Conservation (phyloP, 768 basidiomycete species). For the Rhodotorula diobovata region DNA sequence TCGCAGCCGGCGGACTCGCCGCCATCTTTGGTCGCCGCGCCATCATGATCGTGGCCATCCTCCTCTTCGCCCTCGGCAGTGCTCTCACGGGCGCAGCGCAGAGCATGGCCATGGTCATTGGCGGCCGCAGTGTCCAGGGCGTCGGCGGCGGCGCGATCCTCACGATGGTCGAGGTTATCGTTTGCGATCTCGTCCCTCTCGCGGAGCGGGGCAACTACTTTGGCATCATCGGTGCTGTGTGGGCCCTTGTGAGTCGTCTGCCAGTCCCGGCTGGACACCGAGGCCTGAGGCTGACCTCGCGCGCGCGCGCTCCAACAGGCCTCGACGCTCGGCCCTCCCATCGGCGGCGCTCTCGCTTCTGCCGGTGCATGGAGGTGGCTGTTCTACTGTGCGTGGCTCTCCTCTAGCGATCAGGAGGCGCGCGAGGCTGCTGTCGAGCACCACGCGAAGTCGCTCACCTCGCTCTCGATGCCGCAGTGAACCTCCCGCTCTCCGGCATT, state of each 20-base stretch:
- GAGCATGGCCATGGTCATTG: constrained; percentile 52
- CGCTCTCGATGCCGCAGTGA: constrained; percentile 10
- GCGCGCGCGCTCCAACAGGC: too few species aligned
- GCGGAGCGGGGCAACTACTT: constrained; percentile 50
- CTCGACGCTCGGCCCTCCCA: constrained; percentile 34
- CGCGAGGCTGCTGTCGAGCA: too few species aligned
- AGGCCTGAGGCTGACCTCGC: too few species aligned
- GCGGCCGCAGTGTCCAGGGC: constrained; percentile 47
- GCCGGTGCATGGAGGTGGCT: constrained; percentile 46
- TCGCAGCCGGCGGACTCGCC: constrained; percentile 49
- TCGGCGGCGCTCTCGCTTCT: constrained; percentile 38
- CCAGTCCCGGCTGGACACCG: too few species aligned
- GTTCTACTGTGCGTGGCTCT: constrained; percentile 38
- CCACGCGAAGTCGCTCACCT: too few species aligned
- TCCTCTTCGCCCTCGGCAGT: constrained; percentile 49
- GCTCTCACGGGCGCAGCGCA: constrained; percentile 52
- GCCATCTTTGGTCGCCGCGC: constrained; percentile 46
- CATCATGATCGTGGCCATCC: constrained; percentile 37
- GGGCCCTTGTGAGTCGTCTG: constrained; percentile 31
- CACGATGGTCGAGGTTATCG: constrained; percentile 48
- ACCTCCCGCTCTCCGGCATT: constrained; percentile 35
- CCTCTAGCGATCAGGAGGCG: not conserved
- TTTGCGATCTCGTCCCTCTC: constrained; percentile 54
- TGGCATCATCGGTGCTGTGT: constrained; percentile 37
- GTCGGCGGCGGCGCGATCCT: constrained; percentile 39